Conservation (phyloP, 2,329 filamentous ascomycete species). For the Coleophoma cylindrospora region DNA sequence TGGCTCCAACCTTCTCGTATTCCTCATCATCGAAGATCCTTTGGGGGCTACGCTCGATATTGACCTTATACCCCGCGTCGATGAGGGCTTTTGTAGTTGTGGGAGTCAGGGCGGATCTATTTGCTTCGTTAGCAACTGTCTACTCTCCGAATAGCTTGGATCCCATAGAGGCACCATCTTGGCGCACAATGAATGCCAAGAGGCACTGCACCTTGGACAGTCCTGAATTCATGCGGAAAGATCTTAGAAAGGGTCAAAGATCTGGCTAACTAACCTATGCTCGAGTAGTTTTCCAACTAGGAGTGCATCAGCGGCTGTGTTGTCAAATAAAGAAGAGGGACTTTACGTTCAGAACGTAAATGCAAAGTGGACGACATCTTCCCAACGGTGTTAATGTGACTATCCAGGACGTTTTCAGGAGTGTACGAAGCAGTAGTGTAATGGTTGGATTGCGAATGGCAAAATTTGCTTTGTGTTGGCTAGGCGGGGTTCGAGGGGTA, state of each 20-base stretch:
- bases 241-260: too few relatives aligned
- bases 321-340: neutral
- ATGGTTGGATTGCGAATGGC: too few relatives aligned
- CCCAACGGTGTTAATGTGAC: neutral
- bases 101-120: slow-evolving; percentile 31
- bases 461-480: too few relatives aligned
- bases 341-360: neutral
- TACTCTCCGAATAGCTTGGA: neutral
- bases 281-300: neutral
- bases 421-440: too few relatives aligned
- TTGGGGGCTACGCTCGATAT: slow-evolving; percentile 62
- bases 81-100: slow-evolving; percentile 54
- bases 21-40: slow-evolving; percentile 61
- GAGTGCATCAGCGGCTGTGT: neutral
- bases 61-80: slow-evolving; percentile 64
- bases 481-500: too few relatives aligned
- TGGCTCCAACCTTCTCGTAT: slow-evolving; percentile 58
- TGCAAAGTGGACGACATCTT: neutral
- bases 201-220: neutral
- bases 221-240: neutral
- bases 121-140: neutral
- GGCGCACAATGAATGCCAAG: neutral
- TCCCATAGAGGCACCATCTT: neutral
- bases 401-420: neutral
- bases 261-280: neutral